Base-by-base conservation (phyloP, 192 early-diverging fungal species). In the Rhizophagus prolifer region DNA sequence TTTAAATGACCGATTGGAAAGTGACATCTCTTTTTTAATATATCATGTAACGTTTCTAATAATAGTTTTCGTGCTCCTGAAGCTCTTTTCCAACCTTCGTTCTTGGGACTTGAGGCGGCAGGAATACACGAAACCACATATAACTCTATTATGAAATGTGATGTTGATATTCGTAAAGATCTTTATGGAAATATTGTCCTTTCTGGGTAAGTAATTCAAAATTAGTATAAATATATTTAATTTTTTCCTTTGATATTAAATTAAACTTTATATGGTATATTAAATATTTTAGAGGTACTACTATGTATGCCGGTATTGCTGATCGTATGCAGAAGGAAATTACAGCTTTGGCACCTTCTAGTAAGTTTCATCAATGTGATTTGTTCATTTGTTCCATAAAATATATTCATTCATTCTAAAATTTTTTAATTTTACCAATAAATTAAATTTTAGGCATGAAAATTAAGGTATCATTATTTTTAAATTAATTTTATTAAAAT, bases 291-390 rank as follows among this genome's bases (percentile, higher is more conserved):
- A 77, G 95, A 77, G 95, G 97, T 85, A 95, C 94, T 77, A 97
- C 97, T 85, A 95, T 97, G 96, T 98, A 94, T 92, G 92, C 95
- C 72, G 97, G 95, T 81, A 94, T 98, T 85, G 92, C 92, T 73
- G 96, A 98, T 84, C 93, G 96, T 82, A 94, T 98, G 94, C 95
- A 96, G 84, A 94, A 95, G 88, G 97, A 98, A 88, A 94, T 98
- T 85, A 93, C 96, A 62, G 91, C 96, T 47, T 88, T 97, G 79
- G 96, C 95, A 58, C 97, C 97, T 61, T 94, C 93, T 79, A 92
- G 92, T 78, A 97, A 95, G 95, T 95, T 95, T 70, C 46, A 16
- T 72, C 4, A 34, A 72, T 59, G 34, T 44, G n/a, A 60, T 63
- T 74, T 41, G 46, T 12, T 38, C 36, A 38, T 8, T 38, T 38